Conservation (phyloP, 2,329 filamentous ascomycete genomes). For the Xylariaceae sp. region DNA sequence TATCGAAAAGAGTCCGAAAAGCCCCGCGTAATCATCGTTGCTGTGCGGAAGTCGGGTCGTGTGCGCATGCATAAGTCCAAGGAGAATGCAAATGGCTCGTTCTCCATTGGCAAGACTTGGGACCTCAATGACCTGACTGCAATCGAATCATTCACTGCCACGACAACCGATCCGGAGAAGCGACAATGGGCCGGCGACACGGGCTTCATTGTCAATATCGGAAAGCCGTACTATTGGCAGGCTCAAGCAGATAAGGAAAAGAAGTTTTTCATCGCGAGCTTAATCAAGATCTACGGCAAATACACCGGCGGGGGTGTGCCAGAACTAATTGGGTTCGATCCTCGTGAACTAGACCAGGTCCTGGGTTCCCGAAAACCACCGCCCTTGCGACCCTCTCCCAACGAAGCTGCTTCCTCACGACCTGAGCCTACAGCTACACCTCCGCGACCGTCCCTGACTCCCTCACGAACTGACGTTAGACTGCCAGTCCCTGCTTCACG, state of each 20-base stretch:
- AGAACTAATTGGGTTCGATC: conserved; percentile 81
- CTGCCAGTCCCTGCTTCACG: conserved; percentile 24
- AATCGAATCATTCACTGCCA: conserved; percentile 80
- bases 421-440: conserved; percentile 29
- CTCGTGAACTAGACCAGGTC: conserved; percentile 77
- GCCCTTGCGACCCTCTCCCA: conserved; percentile 35
- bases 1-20: conserved; percentile 80
- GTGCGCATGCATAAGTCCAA: conserved; percentile 97
- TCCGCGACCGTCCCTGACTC: conserved; percentile 29
- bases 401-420: conserved; percentile 32
- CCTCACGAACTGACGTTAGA: conserved; percentile 23
- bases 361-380: conserved; percentile 61
- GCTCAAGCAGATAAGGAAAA: conserved; percentile 94
- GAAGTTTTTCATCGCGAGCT: conserved; percentile 95
- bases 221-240: conserved; percentile 97
- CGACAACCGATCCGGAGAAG: conserved; percentile 61
- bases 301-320: conserved; percentile 89
- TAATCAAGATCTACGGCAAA: conserved; percentile 96
- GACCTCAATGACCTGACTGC: conserved; percentile 85
- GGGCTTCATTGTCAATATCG: conserved; percentile 86
- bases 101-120: conserved; percentile 99
- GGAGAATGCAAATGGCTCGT: conserved; percentile 91
- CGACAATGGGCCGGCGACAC: conserved; percentile 80
- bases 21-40: conserved; percentile 87
- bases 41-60: conserved; percentile 88